A percentile compares a stretch with the other conserved stretches of the same genome.
These are phyloP conservation scores for Royoungia palumana DNA, from an alignment of 768 basidiomycete genomes.

Conservation along the genomic window DNA sequence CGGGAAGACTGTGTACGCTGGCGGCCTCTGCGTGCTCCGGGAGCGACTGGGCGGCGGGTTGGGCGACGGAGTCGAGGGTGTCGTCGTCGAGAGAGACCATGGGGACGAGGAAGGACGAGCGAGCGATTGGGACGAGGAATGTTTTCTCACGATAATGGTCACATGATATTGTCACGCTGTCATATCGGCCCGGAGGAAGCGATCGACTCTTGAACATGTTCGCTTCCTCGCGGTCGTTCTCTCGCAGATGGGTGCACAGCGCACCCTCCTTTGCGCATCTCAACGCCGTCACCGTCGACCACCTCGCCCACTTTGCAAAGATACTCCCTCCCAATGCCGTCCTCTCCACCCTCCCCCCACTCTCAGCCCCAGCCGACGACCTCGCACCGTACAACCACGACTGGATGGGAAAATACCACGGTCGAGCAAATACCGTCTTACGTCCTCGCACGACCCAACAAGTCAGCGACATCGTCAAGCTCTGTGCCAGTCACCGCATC, in stretches of 20 bases:
- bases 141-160: constrained; percentile 17
- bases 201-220: constrained; percentile 8
- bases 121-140: neutral
- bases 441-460: constrained; percentile 86
- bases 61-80: constrained; percentile 20
- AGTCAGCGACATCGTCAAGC: constrained; percentile 84
- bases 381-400: constrained; percentile 81
- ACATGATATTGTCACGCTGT: constrained; percentile 5
- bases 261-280: constrained; percentile 29
- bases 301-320: constrained; percentile 64
- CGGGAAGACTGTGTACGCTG: constrained; percentile 61
- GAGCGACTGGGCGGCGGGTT: constrained; percentile 34
- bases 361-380: constrained; percentile 51
- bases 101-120: neutral
- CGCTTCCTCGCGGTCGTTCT: constrained; percentile 1
- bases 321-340: constrained; percentile 63
- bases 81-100: constrained; percentile 5
- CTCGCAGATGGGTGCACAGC: constrained; percentile 19
- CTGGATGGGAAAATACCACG: constrained; percentile 95
- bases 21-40: constrained; percentile 44
- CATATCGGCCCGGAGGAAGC: too few relatives aligned
- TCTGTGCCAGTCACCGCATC: constrained; percentile 77
- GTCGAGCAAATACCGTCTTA: constrained; percentile 79
- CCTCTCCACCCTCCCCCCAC: constrained; percentile 61
- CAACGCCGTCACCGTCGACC: constrained; percentile 51